Evolutionary conservation across 1,284 basidiomycete genomes (phyloP).

Genomic region (Trametes polyzona): DNA sequence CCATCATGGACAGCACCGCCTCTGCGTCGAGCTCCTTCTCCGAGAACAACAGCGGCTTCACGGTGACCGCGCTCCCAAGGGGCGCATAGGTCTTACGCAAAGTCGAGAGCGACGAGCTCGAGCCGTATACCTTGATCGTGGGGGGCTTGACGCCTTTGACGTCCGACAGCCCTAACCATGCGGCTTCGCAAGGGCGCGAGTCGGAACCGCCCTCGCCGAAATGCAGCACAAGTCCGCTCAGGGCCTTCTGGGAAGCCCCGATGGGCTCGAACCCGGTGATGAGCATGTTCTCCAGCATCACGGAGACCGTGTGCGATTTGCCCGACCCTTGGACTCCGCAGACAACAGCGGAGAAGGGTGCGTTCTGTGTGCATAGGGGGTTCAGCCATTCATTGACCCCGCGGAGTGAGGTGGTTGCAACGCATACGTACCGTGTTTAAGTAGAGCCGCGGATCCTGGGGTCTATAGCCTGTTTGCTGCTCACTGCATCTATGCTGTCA

Average conservation of each 20-base stretch:
- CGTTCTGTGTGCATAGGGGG: slow-evolving; percentile 33
- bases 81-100: slow-evolving; percentile 60
- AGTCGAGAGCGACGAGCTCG: slow-evolving; percentile 61
- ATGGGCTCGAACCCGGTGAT: slow-evolving; percentile 51
- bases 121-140: slow-evolving; percentile 61
- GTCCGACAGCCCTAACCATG: slow-evolving; percentile 54
- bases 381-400: background rate
- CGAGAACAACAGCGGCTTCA: slow-evolving; percentile 60
- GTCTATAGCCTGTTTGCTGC: background rate
- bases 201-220: slow-evolving; percentile 66
- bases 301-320: slow-evolving; percentile 71
- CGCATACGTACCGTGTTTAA: slow-evolving; percentile 40
- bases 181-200: slow-evolving; percentile 65
- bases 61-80: slow-evolving; percentile 50
- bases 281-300: slow-evolving; percentile 69
- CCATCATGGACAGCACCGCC: slow-evolving; percentile 71
- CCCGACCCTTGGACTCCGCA: slow-evolving; percentile 56
- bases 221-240: slow-evolving; percentile 68
- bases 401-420: background rate
- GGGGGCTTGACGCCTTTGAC: slow-evolving; percentile 47
- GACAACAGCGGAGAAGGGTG: slow-evolving; percentile 40
- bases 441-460: slow-evolving; percentile 35
- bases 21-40: slow-evolving; percentile 69
- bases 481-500: background rate
- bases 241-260: slow-evolving; percentile 54